Evolutionary conservation across 495 filamentous ascomycete species (phyloP).

Genomic region (Sporormia fimetaria): DNA sequence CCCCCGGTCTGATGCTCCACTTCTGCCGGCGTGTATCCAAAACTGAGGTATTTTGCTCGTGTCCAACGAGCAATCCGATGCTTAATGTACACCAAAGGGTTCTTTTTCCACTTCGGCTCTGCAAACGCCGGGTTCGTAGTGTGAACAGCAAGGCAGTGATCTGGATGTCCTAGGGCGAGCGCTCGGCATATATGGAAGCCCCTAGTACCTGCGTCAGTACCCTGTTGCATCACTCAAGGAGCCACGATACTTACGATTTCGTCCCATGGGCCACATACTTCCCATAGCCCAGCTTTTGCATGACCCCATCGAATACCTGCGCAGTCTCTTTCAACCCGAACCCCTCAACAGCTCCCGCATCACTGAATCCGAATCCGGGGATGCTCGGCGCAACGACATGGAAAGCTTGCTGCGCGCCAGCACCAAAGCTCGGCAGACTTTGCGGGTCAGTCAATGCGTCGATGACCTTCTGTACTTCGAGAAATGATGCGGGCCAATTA

Average conservation of each 20-base stretch:
- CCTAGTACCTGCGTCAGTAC: constrained; percentile 25
- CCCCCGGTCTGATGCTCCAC: constrained; percentile 2
- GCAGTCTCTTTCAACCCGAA: constrained; percentile 31
- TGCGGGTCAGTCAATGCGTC: constrained; percentile 29
- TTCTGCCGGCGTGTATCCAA: constrained; percentile 27
- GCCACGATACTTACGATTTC: constrained; percentile 28
- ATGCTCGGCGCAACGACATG: constrained; percentile 34
- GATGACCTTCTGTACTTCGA: constrained; percentile 29
- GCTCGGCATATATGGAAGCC: constrained; percentile 32
- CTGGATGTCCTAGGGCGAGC: constrained; percentile 27
- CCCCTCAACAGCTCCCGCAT: constrained; percentile 24
- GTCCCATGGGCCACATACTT: constrained; percentile 30
- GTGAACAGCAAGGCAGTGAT: constrained; percentile 30
- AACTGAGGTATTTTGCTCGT: constrained; percentile 23
- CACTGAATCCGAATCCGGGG: constrained; percentile 35
- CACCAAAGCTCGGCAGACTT: constrained; percentile 13
- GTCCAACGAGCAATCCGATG: constrained; percentile 26
- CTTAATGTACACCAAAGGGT: constrained; percentile 22
- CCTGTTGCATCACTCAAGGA: not conserved
- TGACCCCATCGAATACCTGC: constrained; percentile 28
- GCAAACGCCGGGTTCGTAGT: constrained; percentile 30
- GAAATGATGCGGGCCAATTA: constrained; percentile 31
- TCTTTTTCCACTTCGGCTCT: constrained; percentile 23
- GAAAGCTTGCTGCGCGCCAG: constrained; percentile 26
- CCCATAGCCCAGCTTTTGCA: constrained; percentile 32